phyloP scores from a whole-genome alignment of 1,284 basidiomycete genomes.

The Microbotryum scabiosae region DNA sequence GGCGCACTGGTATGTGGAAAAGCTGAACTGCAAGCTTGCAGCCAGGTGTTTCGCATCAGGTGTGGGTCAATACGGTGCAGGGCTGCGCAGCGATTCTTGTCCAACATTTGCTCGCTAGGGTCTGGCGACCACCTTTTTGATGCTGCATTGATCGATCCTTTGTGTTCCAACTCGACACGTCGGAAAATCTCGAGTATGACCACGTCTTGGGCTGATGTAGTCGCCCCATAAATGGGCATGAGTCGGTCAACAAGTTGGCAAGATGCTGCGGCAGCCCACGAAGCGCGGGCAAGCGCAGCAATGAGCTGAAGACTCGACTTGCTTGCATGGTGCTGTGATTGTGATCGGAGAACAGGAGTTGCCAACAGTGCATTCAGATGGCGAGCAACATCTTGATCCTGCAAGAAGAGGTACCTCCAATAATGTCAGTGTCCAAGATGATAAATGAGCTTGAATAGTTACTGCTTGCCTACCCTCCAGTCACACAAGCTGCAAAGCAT shows the following conservation, averaged over 20 bases:
- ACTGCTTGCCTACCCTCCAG: constrained; percentile 18
- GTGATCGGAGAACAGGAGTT: constrained; percentile 7
- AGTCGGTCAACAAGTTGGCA: constrained; percentile 18
- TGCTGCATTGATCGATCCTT: background rate
- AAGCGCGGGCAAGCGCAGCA: constrained; percentile 14
- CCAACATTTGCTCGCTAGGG: background rate
- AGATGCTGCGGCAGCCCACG: constrained; percentile 11
- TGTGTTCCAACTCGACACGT: constrained; percentile 14
- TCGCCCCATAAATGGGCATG: constrained; percentile 27
- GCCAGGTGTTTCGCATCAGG: constrained; percentile 15
- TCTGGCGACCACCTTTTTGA: constrained; percentile 16
- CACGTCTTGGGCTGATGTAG: constrained; percentile 11
- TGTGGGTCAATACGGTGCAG: too few species aligned
- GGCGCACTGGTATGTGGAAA: background rate
- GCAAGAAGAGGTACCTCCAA: background rate
- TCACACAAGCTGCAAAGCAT: constrained; percentile 8
- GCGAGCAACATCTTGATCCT: constrained; percentile 29
- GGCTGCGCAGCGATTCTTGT: too few species aligned
- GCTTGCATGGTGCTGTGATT: background rate
- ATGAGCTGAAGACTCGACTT: constrained; percentile 4
- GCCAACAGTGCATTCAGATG: constrained; percentile 29
- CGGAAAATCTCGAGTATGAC: constrained; percentile 21
- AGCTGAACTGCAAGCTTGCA: constrained; percentile 17
- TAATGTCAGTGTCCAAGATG: background rate
- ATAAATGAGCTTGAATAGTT: too few species aligned